Conservation (phyloP, 305 asterid species). For the Fraxinus paxiana region DNA sequence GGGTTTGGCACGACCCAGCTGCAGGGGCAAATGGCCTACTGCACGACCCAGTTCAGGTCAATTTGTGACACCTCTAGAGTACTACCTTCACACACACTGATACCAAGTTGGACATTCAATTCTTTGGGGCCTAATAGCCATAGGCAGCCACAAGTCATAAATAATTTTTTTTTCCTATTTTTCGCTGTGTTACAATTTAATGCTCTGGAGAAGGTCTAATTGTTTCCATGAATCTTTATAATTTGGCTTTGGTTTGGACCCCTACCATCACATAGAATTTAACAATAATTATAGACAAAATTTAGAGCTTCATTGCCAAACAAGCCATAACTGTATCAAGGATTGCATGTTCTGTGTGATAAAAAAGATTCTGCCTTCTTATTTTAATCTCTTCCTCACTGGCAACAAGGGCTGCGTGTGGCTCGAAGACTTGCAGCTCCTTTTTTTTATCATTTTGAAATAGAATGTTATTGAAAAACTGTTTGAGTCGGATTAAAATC, state of each 20-base stretch:
- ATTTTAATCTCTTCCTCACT: constrained; percentile 13
- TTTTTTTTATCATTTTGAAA: neutral
- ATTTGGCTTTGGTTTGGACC: neutral
- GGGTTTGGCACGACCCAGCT: neutral
- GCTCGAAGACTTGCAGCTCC: constrained; percentile 29
- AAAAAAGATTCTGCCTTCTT: constrained; percentile 13
- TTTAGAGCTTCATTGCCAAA: neutral
- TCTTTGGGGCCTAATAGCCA: neutral
- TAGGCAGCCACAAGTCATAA: too few species aligned
- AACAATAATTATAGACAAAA: constrained; percentile 39
- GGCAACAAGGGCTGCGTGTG: constrained; percentile 41
- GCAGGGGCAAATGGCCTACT: neutral
- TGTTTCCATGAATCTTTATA: neutral
- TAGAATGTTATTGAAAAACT: too few species aligned
- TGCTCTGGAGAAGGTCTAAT: neutral
- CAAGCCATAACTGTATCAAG: neutral
- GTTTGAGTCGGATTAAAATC: too few species aligned
- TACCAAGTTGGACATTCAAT: neutral
- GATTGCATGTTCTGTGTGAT: constrained; percentile 7
- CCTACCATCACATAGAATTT: neutral
- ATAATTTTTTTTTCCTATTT: too few species aligned
- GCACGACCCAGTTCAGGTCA: neutral
- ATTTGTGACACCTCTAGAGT: neutral
- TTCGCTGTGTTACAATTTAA: neutral
- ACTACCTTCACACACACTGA: neutral